Conservation (phyloP, 1,139 yeast species). For the Casaregolazyma lundiana region DNA sequence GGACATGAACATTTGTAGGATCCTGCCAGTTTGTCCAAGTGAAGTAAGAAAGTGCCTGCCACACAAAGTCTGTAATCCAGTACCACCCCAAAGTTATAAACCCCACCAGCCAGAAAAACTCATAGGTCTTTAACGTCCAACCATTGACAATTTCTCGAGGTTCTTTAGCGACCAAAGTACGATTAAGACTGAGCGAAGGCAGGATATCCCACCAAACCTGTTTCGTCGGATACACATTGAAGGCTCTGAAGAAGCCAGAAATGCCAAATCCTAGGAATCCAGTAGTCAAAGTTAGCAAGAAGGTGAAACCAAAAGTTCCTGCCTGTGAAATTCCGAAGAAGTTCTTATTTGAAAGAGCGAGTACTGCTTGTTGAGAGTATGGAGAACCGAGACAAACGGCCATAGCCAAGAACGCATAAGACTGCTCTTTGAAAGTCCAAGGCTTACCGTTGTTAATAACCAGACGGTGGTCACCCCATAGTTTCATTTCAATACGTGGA, state of each 20-base stretch:
- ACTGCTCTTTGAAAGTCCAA: conserved; percentile 66
- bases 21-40: conserved; percentile 64
- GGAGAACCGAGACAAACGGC: conserved; percentile 41
- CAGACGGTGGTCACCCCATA: conserved; percentile 38
- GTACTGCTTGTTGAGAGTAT: conserved; percentile 35
- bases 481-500: conserved; percentile 47
- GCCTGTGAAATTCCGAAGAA: conserved; percentile 44
- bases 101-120: conserved; percentile 41
- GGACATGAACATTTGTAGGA: conserved; percentile 51
- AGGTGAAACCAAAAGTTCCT: conserved; percentile 43
- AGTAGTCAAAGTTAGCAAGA: conserved; percentile 46
- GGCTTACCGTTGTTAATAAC: conserved; percentile 55
- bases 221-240: conserved; percentile 53
- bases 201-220: conserved; percentile 55
- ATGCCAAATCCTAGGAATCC: conserved; percentile 59
- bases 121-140: conserved; percentile 47
- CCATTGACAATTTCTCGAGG: conserved; percentile 40
- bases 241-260: conserved; percentile 54
- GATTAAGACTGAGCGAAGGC: conserved; percentile 51
- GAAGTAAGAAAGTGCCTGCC: conserved; percentile 49
- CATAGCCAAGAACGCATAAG: conserved; percentile 49
- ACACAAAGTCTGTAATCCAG: conserved; percentile 55
- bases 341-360: conserved; percentile 26
- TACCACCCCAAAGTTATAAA: conserved; percentile 43
- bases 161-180: conserved; percentile 44